Base-by-base conservation (phyloP, 2,329 filamentous ascomycete species). In the Coleophoma cylindrospora region DNA sequence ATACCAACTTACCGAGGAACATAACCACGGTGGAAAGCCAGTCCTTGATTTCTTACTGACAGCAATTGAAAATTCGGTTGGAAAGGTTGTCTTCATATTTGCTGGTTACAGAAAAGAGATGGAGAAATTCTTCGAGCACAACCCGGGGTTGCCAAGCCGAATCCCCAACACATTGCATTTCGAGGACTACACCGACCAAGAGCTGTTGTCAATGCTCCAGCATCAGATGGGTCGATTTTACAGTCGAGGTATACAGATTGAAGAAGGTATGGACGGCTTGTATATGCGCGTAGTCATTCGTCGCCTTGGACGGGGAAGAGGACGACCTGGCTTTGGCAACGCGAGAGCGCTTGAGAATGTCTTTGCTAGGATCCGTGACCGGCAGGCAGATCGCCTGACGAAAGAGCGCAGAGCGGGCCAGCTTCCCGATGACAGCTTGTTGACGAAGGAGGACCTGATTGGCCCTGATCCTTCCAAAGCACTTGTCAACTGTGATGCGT, bases 101-200 rank as follows among this genome's bases (percentile, higher is more conserved):
- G 87, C 87, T 0, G 87, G 89, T 0, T 91, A 91, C 64, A 74
- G 74, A 45, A 83, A 82, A 56, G 74, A 87, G 54, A 91, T 92
- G 87, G 86, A 91, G 57, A 74, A 74, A 0, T 89, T 91, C 63
- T 90, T 89, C 43, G 73, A 79, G 0, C 86, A 91, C 53, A 91
- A 91, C 41, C 81, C 81, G 0, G 87, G 88, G 0, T 70, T 91
- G 3, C 72, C 78, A 0, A 88, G 85, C 55, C 80, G 87, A 0
- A 83, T 92, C 36, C 87, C 87, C 0, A 70, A 80, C 11, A 68
- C 75, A 34, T 71, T 91, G 58, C 74, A 79, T 40, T 92, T 91
- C 50, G 69, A 76, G 0, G 87, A 92, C 63, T 91, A 89, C 54
- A 70, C 70, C 0, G 83, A 91, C 43, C 58, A 68, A 0, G 86